Evolutionary conservation across 1,284 basidiomycete genomes (phyloP).

Genomic region (Naganishia sp.): DNA sequence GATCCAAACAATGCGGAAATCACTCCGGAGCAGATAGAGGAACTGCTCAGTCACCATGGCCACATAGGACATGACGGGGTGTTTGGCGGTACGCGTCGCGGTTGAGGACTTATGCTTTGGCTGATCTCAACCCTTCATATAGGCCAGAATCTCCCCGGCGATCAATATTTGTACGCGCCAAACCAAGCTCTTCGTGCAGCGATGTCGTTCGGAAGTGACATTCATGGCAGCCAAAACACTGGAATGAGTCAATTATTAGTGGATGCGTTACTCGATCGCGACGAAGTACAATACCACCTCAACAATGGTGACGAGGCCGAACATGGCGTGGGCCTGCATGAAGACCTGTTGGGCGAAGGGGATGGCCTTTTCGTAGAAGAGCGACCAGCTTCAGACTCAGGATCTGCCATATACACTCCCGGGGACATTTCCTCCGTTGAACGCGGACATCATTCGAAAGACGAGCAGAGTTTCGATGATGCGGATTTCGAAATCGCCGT

Average conservation of each 20-base stretch:
- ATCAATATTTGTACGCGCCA: no score
- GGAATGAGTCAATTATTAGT: no score
- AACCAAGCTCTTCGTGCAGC: no score
- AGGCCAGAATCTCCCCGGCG: no score
- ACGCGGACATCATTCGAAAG: neutral
- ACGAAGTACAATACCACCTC: no score
- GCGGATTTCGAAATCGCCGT: conserved; percentile 8
- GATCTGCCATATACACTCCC: neutral
- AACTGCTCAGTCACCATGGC: neutral
- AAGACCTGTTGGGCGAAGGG: neutral
- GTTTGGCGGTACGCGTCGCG: neutral
- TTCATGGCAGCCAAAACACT: no score
- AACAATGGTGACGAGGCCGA: neutral
- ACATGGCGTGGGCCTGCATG: neutral
- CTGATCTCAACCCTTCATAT: no score
- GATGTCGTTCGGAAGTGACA: no score
- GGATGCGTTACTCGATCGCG: no score
- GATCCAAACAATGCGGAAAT: conserved; percentile 22
- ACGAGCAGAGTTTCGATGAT: neutral
- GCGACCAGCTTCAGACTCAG: neutral
- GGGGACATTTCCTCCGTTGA: neutral
- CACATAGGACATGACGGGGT: conserved; percentile 6
- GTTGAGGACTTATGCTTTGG: no score
- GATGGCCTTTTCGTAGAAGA: neutral
- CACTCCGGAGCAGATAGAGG: conserved; percentile 7